phyloP scores from a whole-genome alignment of 495 filamentous ascomycete species.

The Thermothielavioides terrestris region DNA sequence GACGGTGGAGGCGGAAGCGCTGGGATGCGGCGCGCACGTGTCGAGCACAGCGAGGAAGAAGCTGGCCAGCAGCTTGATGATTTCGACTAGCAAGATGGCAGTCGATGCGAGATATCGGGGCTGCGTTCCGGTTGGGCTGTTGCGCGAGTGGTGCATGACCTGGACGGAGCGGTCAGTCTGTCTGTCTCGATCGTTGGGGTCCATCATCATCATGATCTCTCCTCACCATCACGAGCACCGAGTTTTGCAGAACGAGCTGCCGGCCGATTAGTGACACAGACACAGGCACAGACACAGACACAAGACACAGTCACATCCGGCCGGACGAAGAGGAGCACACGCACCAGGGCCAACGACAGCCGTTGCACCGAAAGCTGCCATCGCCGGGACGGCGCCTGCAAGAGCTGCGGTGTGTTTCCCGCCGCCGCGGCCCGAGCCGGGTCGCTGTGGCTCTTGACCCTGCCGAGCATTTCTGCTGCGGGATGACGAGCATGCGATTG shows the following conservation, averaged over 20 bases:
- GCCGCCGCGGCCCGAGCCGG: constrained; percentile 3
- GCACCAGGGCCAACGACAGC: constrained; percentile 10
- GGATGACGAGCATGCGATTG: too few relatives aligned
- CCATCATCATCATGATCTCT: neutral
- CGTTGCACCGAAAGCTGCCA: constrained; percentile 11
- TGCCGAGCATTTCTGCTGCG: constrained; percentile 7
- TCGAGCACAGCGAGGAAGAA: constrained; percentile 39
- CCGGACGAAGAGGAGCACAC: neutral
- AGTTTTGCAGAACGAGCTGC: constrained; percentile 50
- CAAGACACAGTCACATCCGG: too few relatives aligned
- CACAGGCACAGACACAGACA: too few relatives aligned
- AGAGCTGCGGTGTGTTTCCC: neutral
- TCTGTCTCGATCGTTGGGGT: neutral
- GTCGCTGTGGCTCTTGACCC: constrained; percentile 7
- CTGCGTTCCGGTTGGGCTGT: constrained; percentile 54
- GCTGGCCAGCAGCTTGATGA: constrained; percentile 58
- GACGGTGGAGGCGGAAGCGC: constrained; percentile 48
- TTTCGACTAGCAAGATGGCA: constrained; percentile 65
- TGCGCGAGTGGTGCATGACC: constrained; percentile 61
- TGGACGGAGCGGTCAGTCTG: constrained; percentile 14
- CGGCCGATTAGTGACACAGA: too few relatives aligned
- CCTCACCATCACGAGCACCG: constrained; percentile 45
- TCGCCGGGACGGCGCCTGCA: neutral
- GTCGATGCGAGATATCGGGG: constrained; percentile 64
- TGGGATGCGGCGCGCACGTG: constrained; percentile 46